Evolutionary conservation across 371 early-diverging fungal genomes (phyloP), one percentile per base, ranked within the genome.

Genomic region (Enterocytospora artemiae): DNA sequence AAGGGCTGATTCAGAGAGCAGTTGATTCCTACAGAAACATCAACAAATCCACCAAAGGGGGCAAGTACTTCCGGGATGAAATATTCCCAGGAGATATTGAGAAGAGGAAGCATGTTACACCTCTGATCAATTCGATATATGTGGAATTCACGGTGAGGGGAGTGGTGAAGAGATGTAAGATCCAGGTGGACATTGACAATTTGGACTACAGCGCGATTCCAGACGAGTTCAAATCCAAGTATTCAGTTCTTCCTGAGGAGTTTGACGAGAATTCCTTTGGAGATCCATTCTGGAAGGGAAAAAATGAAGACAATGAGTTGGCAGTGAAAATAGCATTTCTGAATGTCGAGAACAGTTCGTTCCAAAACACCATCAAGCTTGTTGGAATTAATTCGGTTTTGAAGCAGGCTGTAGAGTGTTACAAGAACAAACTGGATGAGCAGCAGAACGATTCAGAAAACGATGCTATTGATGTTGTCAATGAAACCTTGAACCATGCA

Each of bases 1-100:
- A 91, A 49, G 93, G 93, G 0, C 78, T 91, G 44, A 82, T 93
- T 51, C 93, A 93, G 73, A 81, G 92, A 0, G 91, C 91, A 1
- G 93, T 93, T 0, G 92, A 93, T 73, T 86, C 85, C 33, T 93
- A 87, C 70, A 83, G 92, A 51, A 87, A 89, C 60, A 83, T 87
- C 7, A 85, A 85, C 65, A 86, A 87, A 12, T 85, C 85, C 43
- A 82, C 85, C 73, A 81, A 88, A 52, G 86, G 85, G 22, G 81
- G 89, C 41, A 81, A 89, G 27, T 84, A 88, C 0, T 83, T 86
- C 5, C 81, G 88, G 49, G 84, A 88, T 70, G 87, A 88, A 63
- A 88, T 87, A 74, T 73, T 85, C 36, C 67, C 75, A 18, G 83
- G 83, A 65, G 85, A 85, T 16, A 84, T 83, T 24, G 74, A 85